A percentile compares a stretch with the other conserved stretches of the same genome.
These are phyloP conservation scores for Crinitomyces ghanaensis DNA, from an alignment of 805 yeast genomes.

Conservation along the genomic window DNA sequence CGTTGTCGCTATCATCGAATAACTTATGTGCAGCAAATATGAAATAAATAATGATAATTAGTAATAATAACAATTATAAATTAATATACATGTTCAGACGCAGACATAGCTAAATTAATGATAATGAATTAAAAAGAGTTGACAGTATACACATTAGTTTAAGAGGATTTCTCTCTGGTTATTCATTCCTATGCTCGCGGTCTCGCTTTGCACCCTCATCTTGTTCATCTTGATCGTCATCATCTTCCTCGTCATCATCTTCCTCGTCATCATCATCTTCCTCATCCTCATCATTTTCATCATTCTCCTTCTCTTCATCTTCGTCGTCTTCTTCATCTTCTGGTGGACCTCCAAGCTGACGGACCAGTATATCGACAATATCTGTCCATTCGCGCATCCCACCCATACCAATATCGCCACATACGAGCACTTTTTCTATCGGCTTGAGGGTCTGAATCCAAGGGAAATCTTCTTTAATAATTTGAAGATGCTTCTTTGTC, in stretches of 20 bases:
- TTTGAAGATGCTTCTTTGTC: slow-evolving; percentile 68
- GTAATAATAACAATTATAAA: too few relatives aligned
- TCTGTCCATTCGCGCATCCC: slow-evolving; percentile 98
- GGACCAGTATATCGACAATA: slow-evolving; percentile 73
- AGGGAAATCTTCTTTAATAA: slow-evolving; percentile 76
- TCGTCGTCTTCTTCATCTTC: slow-evolving; percentile 21
- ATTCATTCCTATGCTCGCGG: slow-evolving; percentile 2
- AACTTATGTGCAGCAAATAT: too few relatives aligned
- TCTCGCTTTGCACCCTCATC: slow-evolving; percentile 4
- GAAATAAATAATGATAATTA: background rate
- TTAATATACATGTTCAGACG: too few relatives aligned
- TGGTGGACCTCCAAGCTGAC: slow-evolving; percentile 22
- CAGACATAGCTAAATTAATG: too few relatives aligned
- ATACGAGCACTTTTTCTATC: slow-evolving; percentile 86
- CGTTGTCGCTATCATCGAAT: slow-evolving; percentile 73
- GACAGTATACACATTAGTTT: background rate
- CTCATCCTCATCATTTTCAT: slow-evolving; percentile 8
- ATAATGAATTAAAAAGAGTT: slow-evolving; percentile 2
- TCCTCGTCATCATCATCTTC: slow-evolving; percentile 9
- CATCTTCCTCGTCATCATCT: slow-evolving; percentile 11
- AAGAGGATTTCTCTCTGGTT: background rate
- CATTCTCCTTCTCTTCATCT: slow-evolving; percentile 13
- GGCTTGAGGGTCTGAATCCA: slow-evolving; percentile 88
- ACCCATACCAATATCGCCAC: slow-evolving; percentile 98
- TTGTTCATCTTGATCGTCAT: slow-evolving; percentile 12